phyloP scores from a whole-genome alignment of 2,329 filamentous ascomycete genomes.

The Intubia oerlemansii region DNA sequence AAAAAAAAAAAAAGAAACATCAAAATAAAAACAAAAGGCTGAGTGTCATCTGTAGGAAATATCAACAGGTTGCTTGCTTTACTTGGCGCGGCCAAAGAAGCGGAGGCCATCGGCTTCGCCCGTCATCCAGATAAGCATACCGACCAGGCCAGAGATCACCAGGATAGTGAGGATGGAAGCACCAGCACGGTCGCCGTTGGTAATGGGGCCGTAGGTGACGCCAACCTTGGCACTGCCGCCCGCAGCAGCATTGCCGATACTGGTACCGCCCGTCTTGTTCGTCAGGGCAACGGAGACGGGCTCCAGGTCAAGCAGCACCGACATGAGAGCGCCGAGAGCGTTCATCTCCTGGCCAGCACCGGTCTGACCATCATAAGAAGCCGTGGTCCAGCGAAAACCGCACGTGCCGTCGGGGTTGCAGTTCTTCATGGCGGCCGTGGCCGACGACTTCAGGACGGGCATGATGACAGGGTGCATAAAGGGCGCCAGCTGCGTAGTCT shows the following conservation, averaged over 20 bases:
- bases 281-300: constrained; percentile 13
- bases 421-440: constrained; percentile 35
- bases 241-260: constrained; percentile 13
- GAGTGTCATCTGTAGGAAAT: no score
- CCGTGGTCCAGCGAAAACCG: constrained; percentile 39
- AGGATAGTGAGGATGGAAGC: constrained; percentile 19
- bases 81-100: constrained; percentile 6
- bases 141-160: constrained; percentile 12
- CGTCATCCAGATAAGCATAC: constrained; percentile 16
- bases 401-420: constrained; percentile 40
- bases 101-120: constrained; percentile 7
- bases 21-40: no score
- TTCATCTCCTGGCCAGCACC: constrained; percentile 32
- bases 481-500: constrained; percentile 40
- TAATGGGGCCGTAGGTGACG: constrained; percentile 7
- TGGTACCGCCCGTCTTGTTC: constrained; percentile 22
- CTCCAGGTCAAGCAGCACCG: constrained; percentile 17
- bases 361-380: constrained; percentile 18
- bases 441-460: constrained; percentile 33
- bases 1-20: no score
- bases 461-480: constrained; percentile 31
- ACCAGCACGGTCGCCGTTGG: constrained; percentile 17
- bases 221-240: constrained; percentile 5
- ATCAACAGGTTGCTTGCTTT: no score
- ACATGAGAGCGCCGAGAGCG: constrained; percentile 25